Conservation (phyloP, 495 filamentous ascomycete genomes). For the Neurospora sp. region DNA sequence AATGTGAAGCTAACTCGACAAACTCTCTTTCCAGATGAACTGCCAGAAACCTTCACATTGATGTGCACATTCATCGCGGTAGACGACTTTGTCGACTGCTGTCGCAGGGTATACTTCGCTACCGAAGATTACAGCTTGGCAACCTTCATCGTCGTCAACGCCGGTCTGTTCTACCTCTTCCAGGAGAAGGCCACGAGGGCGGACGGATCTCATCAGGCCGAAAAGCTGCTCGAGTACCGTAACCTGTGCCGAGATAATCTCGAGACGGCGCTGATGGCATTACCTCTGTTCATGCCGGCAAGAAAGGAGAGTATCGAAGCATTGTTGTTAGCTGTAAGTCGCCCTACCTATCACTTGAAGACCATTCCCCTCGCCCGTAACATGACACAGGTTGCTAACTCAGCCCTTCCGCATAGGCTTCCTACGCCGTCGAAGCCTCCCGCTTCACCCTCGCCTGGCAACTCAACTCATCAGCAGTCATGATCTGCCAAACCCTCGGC, state of each 20-base stretch:
- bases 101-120: slow-evolving; percentile 49
- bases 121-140: slow-evolving; percentile 47
- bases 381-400: neutral
- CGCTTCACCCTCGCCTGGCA: slow-evolving; percentile 56
- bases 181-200: slow-evolving; percentile 34
- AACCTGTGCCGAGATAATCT: slow-evolving; percentile 46
- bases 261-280: slow-evolving; percentile 45
- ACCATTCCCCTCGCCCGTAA: neutral
- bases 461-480: slow-evolving; percentile 45
- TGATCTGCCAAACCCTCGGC: slow-evolving; percentile 53
- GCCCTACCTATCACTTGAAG: no score
- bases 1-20: no score
- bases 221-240: slow-evolving; percentile 27
- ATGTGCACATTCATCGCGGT: slow-evolving; percentile 34
- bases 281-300: slow-evolving; percentile 50
- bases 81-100: slow-evolving; percentile 48
- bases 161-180: slow-evolving; percentile 48
- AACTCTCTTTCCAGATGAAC: slow-evolving; percentile 4
- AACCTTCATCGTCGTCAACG: slow-evolving; percentile 47
- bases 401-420: slow-evolving; percentile 13
- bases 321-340: slow-evolving; percentile 43
- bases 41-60: slow-evolving; percentile 27
- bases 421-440: slow-evolving; percentile 51
- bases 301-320: slow-evolving; percentile 50
- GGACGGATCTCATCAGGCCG: slow-evolving; percentile 17